Evolutionary conservation across 495 filamentous ascomycete genomes (phyloP).

Genomic region (Aspergillus coremiiformis): DNA sequence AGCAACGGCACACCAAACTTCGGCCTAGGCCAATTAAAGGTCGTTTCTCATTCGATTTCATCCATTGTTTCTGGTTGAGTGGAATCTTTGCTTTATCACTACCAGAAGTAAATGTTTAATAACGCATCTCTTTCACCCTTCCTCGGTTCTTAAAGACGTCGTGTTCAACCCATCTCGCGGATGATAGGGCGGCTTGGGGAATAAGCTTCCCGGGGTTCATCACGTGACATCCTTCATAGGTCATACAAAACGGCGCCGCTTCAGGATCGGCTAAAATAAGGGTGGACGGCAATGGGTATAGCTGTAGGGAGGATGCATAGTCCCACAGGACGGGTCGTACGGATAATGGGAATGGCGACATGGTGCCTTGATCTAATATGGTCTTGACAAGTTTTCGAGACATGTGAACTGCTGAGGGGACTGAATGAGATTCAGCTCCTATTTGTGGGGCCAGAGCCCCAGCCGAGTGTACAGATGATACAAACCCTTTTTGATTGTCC

Average conservation of each 20-base stretch:
- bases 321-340: constrained; percentile 84
- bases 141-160: constrained; percentile 54
- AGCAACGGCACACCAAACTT: too few relatives aligned
- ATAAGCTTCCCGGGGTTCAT: constrained; percentile 84
- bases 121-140: constrained; percentile 43
- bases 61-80: too few relatives aligned
- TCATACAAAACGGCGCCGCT: constrained; percentile 70
- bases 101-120: constrained; percentile 5
- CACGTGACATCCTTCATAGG: constrained; percentile 91
- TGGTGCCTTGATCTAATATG: constrained; percentile 81
- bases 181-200: constrained; percentile 51
- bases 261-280: constrained; percentile 77
- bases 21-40: too few relatives aligned
- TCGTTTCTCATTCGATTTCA: too few relatives aligned
- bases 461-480: constrained; percentile 5
- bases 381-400: constrained; percentile 88
- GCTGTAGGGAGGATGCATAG: constrained; percentile 59
- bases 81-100: background rate
- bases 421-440: constrained; percentile 12
- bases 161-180: constrained; percentile 80
- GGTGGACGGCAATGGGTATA: constrained; percentile 83
- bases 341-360: constrained; percentile 75
- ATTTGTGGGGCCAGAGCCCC: constrained; percentile 12
- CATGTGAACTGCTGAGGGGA: constrained; percentile 45
- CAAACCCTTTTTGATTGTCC: constrained; percentile 10